These are phyloP conservation scores for Berkeleyomyces rouxiae DNA, from an alignment of 2,329 filamentous ascomycete genomes.

Conservation along the genomic window DNA sequence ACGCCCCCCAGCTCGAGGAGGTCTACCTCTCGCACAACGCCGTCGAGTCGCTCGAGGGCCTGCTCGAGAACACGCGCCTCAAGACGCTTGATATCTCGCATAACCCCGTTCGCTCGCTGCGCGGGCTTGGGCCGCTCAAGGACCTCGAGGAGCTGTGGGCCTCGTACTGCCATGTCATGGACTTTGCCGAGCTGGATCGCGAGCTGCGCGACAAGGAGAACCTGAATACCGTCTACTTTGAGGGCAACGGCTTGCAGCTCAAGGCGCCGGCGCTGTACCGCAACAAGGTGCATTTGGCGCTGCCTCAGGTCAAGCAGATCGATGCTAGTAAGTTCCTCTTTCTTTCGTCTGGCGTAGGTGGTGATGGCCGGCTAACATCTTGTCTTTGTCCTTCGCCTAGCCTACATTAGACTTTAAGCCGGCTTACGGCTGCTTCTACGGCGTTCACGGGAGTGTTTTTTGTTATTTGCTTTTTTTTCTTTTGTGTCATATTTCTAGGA, in stretches of 20 bases:
- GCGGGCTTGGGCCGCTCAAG: slow-evolving; percentile 49
- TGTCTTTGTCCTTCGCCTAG: neutral
- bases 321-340: slow-evolving; percentile 71
- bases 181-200: slow-evolving; percentile 69
- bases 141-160: slow-evolving; percentile 88
- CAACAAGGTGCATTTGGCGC: slow-evolving; percentile 76
- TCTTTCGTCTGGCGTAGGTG: neutral
- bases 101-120: slow-evolving; percentile 63
- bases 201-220: slow-evolving; percentile 62
- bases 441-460: neutral
- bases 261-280: slow-evolving; percentile 69
- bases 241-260: slow-evolving; percentile 79
- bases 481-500: neutral
- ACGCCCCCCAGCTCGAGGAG: slow-evolving; percentile 66
- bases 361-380: neutral
- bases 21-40: slow-evolving; percentile 92
- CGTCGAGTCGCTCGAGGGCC: slow-evolving; percentile 56
- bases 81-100: slow-evolving; percentile 76
- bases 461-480: neutral
- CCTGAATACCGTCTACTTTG: slow-evolving; percentile 85
- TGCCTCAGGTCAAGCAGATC: slow-evolving; percentile 83
- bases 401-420: neutral
- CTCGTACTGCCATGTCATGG: slow-evolving; percentile 65
- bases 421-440: neutral
- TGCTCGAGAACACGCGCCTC: slow-evolving; percentile 50